Evolutionary conservation across 306 rosid species (phyloP), one percentile per base, ranked within the genome.

Genomic region (Pterocarpus macrocarpus): DNA sequence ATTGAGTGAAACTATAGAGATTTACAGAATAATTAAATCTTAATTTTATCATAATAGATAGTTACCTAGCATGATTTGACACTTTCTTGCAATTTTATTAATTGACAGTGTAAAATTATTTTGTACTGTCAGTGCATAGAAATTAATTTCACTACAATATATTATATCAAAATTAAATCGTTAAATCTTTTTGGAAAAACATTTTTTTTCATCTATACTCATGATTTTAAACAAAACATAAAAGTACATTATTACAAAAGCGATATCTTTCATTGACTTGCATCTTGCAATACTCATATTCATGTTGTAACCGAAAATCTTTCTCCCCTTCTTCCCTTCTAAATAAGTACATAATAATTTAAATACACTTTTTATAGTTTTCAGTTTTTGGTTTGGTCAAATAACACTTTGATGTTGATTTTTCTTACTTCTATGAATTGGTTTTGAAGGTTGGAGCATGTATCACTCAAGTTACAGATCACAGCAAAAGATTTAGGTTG

Each of bases 401-500:
- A 30, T 59, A 15, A 49, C 55, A 52, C 53, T 65, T 30, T 56
- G 55, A 41, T 75, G 36, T 47, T 75, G 34, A 67, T 34, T 57
- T 64, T 56, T 33, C n/a, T 22, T 67, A 9, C 6, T 5, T 58
- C 64, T 16, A 7, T 71, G 8, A n/a, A 55, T 68, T 79, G 69
- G 47, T 74, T 74, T 84, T 69, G 82, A 80, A 80, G 87, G 87
- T 53, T 53, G 71, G n/a, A 76, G 71, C 75, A 47, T 43, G 13
- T 22, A n/a, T 45, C 17, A 9, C 7, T 67, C 15, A 45, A 65
- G 52, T 57, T 32, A 66, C 6, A 38, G 64, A 61, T 58, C 17
- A 58, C 41, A 72, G 83, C 73, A 64, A 28, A 77, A 71, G 53
- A 55, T 56, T 82, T 0, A 63, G 10, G 15, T 38, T 49, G 69